phyloP scores from a whole-genome alignment of 106 monocot species.

The Xerophyta viscosa region DNA sequence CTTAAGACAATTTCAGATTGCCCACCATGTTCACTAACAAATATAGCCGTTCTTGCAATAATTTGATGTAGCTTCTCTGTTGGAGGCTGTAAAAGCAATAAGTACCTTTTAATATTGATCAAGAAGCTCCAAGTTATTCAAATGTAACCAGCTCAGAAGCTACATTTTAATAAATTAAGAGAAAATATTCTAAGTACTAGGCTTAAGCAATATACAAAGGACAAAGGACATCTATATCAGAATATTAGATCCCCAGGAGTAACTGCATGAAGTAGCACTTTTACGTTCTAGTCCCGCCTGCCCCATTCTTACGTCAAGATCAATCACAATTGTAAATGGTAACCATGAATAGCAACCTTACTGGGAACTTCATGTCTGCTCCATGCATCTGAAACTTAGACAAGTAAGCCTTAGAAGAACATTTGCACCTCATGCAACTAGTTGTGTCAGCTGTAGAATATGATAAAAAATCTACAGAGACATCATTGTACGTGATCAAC shows the following conservation, averaged over 20 bases:
- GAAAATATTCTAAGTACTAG: too few relatives aligned
- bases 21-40: slow-evolving; percentile 80
- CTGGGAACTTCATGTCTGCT: slow-evolving; percentile 90
- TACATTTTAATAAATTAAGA: too few relatives aligned
- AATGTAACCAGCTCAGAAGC: too few relatives aligned
- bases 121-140: too few relatives aligned
- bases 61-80: slow-evolving; percentile 95
- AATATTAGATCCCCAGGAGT: too few relatives aligned
- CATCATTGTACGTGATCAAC: neutral
- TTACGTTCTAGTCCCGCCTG: slow-evolving; percentile 84
- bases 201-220: too few relatives aligned
- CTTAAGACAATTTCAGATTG: slow-evolving; percentile 93
- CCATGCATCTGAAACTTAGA: slow-evolving; percentile 92
- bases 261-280: neutral
- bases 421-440: slow-evolving; percentile 45
- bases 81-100: slow-evolving; percentile 53
- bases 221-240: too few relatives aligned
- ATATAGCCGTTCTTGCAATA: slow-evolving; percentile 79
- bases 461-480: slow-evolving; percentile 46
- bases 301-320: slow-evolving; percentile 65
- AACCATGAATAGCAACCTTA: slow-evolving; percentile 75
- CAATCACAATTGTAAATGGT: slow-evolving; percentile 78
- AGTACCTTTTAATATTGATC: too few relatives aligned
- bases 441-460: slow-evolving; percentile 41
- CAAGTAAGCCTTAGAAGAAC: slow-evolving; percentile 76